Base-by-base conservation (phyloP, 495 filamentous ascomycete genomes). In the Neurospora sp. region DNA sequence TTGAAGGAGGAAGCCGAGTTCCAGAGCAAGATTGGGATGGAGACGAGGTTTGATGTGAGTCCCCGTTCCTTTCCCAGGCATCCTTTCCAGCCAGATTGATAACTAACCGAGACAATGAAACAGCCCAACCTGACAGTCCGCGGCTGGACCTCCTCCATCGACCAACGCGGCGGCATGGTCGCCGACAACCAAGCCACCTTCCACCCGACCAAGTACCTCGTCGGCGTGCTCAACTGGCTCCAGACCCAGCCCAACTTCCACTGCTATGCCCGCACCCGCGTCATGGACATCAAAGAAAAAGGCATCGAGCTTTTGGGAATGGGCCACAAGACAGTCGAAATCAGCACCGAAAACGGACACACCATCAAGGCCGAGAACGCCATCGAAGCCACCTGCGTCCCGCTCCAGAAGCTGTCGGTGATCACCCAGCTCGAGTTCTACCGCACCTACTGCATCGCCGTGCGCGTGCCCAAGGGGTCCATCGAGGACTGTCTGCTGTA, bases 381-480 rank as follows among this genome's bases (percentile, higher is more conserved):
- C 5, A 81, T 89, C 10, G 83, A 88, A 76, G 86, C 88, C 0
- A 90, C 88, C 0, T 84, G 81, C 74, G 82, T 89, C 12, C 88
- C 88, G 0, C 80, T 89, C 3, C 88, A 89, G 75, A 88, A 87
- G 72, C 77, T 87, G 2, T 81, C 78, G 69, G 78, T 89, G 39
- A 82, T 87, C 39, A 80, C 82, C 39, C 80, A 87, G 76, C 80
- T 87, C 75, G 81, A 83, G 71, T 89, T 79, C 78, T 81, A 81
- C 74, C 81, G 87, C 16, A 87, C 84, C 3, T 89, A 90, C 79
- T 88, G 86, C 79, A 86, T 90, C 70, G 86, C 88, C 48, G 77
- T 88, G n/a, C 82, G 83, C 11, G 81, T 88, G 0, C 88, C 87
- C 27, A 83, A 84, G 74, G 83, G 80, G 10, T 78, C 75, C 48